phyloP scores from a whole-genome alignment of 2,329 filamentous ascomycete genomes.

The Blastomyces gilchristii region DNA sequence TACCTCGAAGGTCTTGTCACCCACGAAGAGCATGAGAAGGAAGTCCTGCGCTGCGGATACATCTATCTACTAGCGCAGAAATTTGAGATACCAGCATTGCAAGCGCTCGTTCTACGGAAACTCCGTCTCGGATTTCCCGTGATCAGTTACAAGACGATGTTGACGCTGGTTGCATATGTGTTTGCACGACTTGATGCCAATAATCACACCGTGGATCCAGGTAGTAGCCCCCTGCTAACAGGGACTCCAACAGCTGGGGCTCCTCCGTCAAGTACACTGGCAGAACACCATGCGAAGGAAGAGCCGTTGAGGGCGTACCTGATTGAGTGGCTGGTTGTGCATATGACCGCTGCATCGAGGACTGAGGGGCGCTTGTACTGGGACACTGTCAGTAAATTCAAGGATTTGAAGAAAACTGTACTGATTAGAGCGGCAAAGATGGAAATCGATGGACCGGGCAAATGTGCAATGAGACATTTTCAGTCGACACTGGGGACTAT shows the following conservation, averaged over 20 bases:
- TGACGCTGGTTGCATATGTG: constrained; percentile 6
- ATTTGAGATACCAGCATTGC: constrained; percentile 7
- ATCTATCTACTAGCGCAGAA: constrained; percentile 8
- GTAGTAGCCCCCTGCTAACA: background rate
- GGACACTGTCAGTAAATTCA: constrained; percentile 1
- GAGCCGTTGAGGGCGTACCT: constrained; percentile 10
- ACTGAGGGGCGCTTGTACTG: background rate
- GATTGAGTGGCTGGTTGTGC: constrained; percentile 8
- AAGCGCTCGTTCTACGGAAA: constrained; percentile 9
- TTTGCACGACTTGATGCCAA: background rate
- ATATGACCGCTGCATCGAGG: constrained; percentile 1
- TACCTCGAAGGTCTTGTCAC: constrained; percentile 9
- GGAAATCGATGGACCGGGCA: background rate
- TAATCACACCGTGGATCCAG: background rate
- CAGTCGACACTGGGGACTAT: background rate
- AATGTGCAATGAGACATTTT: background rate
- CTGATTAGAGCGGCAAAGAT: background rate
- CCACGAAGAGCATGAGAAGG: constrained; percentile 6
- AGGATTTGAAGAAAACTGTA: constrained; percentile 4
- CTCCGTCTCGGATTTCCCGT: constrained; percentile 4
- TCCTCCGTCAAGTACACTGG: background rate
- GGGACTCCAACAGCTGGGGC: background rate
- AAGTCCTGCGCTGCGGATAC: constrained; percentile 6
- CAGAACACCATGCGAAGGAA: constrained; percentile 5
- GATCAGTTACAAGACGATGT: background rate